These are phyloP conservation scores for Atalantia buxifolia DNA, from an alignment of 345 rosid genomes.

Conservation along the genomic window DNA sequence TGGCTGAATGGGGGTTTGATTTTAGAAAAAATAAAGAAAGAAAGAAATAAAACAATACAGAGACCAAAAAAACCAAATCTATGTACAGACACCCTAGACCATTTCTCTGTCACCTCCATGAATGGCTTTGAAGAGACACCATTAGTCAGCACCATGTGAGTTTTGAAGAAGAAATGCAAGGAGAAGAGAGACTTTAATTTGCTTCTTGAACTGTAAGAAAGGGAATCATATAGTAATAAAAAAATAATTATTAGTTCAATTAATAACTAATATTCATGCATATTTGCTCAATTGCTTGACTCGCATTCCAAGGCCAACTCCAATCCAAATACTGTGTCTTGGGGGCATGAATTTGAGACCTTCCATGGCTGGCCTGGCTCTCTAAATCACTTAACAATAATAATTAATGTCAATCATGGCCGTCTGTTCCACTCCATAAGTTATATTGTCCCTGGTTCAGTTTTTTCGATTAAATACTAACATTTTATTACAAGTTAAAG, in stretches of 20 bases:
- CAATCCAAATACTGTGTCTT: conserved; percentile 1
- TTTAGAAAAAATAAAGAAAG: background rate
- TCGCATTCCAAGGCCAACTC: conserved; percentile 13
- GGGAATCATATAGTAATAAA: background rate
- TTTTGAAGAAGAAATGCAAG: background rate
- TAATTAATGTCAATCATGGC: background rate
- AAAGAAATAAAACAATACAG: background rate
- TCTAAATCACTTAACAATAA: background rate
- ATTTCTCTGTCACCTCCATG: conserved; percentile 5
- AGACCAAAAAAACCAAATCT: conserved; percentile 21
- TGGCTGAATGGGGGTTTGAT: background rate
- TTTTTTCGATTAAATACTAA: background rate
- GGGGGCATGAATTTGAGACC: conserved; percentile 26
- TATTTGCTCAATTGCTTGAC: conserved; percentile 1
- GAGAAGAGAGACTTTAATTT: background rate
- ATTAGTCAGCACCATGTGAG: conserved; percentile 44
- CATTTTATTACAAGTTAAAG: background rate
- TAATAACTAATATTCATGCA: background rate
- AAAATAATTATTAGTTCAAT: background rate
- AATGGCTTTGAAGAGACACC: conserved; percentile 31
- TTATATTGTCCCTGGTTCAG: background rate
- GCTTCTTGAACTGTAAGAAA: conserved; percentile 31
- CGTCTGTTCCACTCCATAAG: background rate
- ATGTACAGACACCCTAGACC: conserved; percentile 42
- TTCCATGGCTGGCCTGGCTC: background rate